Conservation (phyloP, 208 protist genomes). For the Leishmania turanica region DNA sequence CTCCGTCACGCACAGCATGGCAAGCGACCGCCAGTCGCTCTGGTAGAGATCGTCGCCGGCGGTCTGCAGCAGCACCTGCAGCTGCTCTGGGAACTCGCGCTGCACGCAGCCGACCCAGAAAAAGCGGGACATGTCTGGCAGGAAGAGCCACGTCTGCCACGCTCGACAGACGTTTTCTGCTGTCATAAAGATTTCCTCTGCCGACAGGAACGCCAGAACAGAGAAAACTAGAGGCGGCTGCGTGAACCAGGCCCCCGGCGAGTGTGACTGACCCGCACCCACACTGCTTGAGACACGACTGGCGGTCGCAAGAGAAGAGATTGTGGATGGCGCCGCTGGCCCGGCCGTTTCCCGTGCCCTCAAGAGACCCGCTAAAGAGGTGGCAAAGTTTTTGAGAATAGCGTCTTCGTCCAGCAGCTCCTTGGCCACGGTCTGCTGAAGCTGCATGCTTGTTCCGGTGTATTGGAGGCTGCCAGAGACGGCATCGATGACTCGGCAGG, state of each 20-base stretch:
- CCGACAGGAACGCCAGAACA: slow-evolving; percentile 67
- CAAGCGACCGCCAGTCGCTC: slow-evolving; percentile 75
- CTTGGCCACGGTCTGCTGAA: slow-evolving; percentile 40
- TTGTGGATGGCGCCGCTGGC: not conserved
- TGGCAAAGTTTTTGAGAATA: slow-evolving; percentile 52
- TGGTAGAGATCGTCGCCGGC: slow-evolving; percentile 45
- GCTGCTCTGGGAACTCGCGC: slow-evolving; percentile 65
- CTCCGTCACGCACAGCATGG: slow-evolving; percentile 72
- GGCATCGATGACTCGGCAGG: slow-evolving; percentile 45
- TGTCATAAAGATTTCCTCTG: slow-evolving; percentile 49
- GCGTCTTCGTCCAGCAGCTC: slow-evolving; percentile 50
- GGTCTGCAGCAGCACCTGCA: slow-evolving; percentile 41
- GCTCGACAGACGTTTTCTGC: slow-evolving; percentile 65
- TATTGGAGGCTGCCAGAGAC: slow-evolving; percentile 46
- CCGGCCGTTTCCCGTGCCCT: slow-evolving; percentile 12
- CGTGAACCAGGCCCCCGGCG: slow-evolving; percentile 15
- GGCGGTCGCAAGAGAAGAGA: not conserved
- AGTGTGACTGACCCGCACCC: no score
- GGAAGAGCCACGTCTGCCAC: slow-evolving; percentile 68
- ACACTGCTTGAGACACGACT: no score
- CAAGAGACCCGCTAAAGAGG: slow-evolving; percentile 35
- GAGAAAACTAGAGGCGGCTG: slow-evolving; percentile 48
- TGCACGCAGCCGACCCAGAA: slow-evolving; percentile 81
- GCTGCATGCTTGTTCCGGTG: slow-evolving; percentile 21
- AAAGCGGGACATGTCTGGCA: slow-evolving; percentile 41